Conservation (phyloP, 208 protist species). For the Wallacemonas sp. region DNA sequence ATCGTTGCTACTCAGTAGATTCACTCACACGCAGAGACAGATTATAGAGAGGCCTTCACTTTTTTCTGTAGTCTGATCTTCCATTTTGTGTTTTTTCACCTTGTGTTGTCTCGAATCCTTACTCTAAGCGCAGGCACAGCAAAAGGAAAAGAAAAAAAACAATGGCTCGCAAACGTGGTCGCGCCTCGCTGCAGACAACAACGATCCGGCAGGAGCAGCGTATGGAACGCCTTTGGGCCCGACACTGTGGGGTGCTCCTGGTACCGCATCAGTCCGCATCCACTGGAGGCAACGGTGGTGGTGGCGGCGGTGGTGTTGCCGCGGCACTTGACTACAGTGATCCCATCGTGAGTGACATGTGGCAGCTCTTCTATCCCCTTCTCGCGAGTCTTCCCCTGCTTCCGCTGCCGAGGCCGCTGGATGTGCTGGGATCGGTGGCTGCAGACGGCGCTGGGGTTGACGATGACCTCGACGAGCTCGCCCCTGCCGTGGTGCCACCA, state of each 20-base stretch:
- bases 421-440: neutral
- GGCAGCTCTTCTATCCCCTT: slow-evolving; percentile 64
- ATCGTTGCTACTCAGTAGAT: no score
- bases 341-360: slow-evolving; percentile 65
- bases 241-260: slow-evolving; percentile 50
- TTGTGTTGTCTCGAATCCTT: no score
- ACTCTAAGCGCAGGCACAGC: no score
- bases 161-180: slow-evolving; percentile 4
- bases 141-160: no score
- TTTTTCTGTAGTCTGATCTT: no score
- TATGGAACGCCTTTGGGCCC: slow-evolving; percentile 58
- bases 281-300: neutral
- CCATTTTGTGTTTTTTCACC: no score
- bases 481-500: neutral
- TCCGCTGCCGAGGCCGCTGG: slow-evolving; percentile 22
- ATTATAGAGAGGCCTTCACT: no score
- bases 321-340: slow-evolving; percentile 47
- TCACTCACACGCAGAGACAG: no score
- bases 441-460: neutral
- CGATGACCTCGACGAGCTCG: neutral
- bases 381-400: slow-evolving; percentile 36
- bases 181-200: slow-evolving; percentile 5
- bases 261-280: slow-evolving; percentile 17
- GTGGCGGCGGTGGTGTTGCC: neutral
- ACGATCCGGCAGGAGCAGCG: slow-evolving; percentile 12